phyloP scores from a whole-genome alignment of 1,284 basidiomycete species.

The Tilletia setariae region DNA sequence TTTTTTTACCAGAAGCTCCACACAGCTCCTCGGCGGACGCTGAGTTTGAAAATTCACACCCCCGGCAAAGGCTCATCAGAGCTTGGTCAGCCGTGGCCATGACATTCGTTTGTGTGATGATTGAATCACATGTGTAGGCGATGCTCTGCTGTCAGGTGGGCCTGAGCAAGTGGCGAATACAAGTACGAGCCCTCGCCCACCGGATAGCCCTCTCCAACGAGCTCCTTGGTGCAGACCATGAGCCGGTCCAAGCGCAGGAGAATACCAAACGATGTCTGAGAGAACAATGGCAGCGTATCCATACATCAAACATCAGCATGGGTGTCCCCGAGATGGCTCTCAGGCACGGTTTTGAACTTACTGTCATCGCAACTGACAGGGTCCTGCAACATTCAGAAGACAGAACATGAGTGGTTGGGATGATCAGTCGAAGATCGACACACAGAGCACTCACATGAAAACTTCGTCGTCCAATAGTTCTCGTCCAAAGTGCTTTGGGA shows the following conservation, averaged over 20 bases:
- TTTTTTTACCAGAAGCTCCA: too few relatives aligned
- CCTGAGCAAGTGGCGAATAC: too few relatives aligned
- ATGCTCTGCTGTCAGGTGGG: too few relatives aligned
- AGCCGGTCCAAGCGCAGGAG: conserved; percentile 67
- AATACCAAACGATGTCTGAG: conserved; percentile 56
- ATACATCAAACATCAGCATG: too few relatives aligned
- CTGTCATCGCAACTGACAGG: conserved; percentile 6
- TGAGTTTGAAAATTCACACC: too few relatives aligned
- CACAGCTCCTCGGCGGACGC: too few relatives aligned
- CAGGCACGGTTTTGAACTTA: too few relatives aligned
- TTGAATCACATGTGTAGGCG: too few relatives aligned
- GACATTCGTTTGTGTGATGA: too few relatives aligned
- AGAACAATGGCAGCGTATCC: neutral
- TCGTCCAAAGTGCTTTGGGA: neutral
- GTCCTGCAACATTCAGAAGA: neutral
- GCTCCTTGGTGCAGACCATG: conserved; percentile 72
- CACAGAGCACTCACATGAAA: conserved; percentile 59
- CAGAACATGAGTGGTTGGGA: neutral
- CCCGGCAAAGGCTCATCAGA: too few relatives aligned
- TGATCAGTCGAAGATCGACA: neutral
- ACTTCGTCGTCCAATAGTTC: conserved; percentile 63
- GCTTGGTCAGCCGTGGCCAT: too few relatives aligned
- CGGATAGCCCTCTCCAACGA: conserved; percentile 72
- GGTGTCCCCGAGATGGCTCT: too few relatives aligned
- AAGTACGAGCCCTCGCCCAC: conserved; percentile 18